These are phyloP conservation scores for Auriscalpium orientale DNA, from an alignment of 768 basidiomycete species.

Conservation along the genomic window DNA sequence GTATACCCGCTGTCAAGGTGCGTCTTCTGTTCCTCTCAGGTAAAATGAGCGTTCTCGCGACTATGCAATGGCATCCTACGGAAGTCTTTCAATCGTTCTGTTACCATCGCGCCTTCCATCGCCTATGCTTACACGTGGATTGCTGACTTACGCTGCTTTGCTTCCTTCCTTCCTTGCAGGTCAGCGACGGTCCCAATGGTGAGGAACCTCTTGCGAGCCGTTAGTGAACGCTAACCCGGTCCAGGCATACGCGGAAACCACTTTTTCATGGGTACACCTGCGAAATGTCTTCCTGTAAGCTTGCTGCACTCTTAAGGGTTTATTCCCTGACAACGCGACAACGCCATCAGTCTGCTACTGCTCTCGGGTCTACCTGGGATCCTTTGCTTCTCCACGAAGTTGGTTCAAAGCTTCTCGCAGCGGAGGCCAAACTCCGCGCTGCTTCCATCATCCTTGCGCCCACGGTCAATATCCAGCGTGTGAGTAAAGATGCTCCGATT, in stretches of 20 bases:
- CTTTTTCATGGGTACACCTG: constrained; percentile 77
- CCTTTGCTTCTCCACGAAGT: constrained; percentile 52
- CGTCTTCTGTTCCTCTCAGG: neutral
- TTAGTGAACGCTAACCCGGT: neutral
- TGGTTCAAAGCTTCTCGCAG: constrained; percentile 57
- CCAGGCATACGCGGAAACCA: constrained; percentile 57
- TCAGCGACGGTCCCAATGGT: constrained; percentile 79
- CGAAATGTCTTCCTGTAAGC: constrained; percentile 67
- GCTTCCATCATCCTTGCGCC: constrained; percentile 70
- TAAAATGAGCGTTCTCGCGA: no score
- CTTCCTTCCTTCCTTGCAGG: constrained; percentile 26
- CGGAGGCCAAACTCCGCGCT: constrained; percentile 63
- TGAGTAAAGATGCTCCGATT: constrained; percentile 20
- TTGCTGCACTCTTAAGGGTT: neutral
- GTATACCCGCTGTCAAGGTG: constrained; percentile 67
- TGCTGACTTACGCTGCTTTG: neutral
- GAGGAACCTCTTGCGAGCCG: constrained; percentile 17
- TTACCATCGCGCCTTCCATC: neutral
- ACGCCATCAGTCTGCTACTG: constrained; percentile 48
- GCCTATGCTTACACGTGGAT: neutral
- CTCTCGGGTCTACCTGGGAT: constrained; percentile 71
- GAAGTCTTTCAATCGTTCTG: neutral
- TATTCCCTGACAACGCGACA: neutral
- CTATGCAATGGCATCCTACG: no score
- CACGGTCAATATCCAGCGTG: constrained; percentile 81